A percentile compares a stretch with the other conserved stretches of the same genome.
Evolutionary conservation across 495 filamentous ascomycete genomes (phyloP).

Genomic region (Cercophora sp.): DNA sequence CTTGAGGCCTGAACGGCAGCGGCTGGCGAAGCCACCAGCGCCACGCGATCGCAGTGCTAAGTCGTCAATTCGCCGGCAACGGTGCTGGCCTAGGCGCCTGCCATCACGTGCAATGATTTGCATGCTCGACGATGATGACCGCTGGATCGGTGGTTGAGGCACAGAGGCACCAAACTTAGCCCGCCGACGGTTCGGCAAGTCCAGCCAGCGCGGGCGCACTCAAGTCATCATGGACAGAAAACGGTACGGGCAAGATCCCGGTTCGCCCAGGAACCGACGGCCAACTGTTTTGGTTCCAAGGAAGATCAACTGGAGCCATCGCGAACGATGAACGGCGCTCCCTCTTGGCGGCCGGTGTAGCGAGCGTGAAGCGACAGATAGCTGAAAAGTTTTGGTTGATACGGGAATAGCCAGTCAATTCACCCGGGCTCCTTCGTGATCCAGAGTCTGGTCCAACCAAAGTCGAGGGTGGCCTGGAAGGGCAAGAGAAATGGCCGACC

Average conservation of each 20-base stretch:
- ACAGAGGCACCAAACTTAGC: no score
- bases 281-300: no score
- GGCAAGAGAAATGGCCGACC: background rate
- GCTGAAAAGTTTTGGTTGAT: background rate
- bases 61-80: background rate
- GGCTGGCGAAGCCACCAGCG: background rate
- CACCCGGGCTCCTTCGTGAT: slow-evolving; percentile 13
- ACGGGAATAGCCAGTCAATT: slow-evolving; percentile 15
- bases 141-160: background rate
- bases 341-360: background rate
- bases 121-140: background rate
- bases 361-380: background rate
- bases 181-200: no score
- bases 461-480: background rate
- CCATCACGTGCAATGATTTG: background rate
- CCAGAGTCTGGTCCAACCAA: background rate
- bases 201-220: background rate
- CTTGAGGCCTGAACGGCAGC: background rate
- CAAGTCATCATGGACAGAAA: background rate
- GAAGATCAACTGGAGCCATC: no score
- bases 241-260: background rate
- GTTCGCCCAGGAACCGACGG: background rate
- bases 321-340: no score
- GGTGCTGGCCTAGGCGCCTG: background rate
- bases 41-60: background rate